Conservation (phyloP, 2,329 filamentous ascomycete genomes). For the Cladosporium sp. region DNA sequence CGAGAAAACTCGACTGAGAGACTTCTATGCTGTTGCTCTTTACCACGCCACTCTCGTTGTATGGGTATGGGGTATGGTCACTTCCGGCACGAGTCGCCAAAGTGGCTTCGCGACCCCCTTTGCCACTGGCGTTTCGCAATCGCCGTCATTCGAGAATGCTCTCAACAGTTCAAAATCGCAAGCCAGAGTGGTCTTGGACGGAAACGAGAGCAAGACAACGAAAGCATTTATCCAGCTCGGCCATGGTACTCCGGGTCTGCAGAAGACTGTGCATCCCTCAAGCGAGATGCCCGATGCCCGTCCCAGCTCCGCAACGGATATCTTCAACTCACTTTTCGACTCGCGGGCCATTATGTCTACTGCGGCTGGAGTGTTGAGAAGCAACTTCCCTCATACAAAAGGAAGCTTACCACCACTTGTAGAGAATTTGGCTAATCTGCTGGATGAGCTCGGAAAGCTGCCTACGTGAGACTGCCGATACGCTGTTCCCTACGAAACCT, state of each 20-base stretch:
- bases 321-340: constrained; percentile 44
- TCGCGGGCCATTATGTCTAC: constrained; percentile 55
- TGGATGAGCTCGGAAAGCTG: constrained; percentile 47
- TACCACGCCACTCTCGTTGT: constrained; percentile 62
- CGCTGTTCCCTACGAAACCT: not conserved
- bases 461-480: not conserved
- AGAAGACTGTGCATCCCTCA: constrained; percentile 40
- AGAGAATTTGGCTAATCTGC: constrained; percentile 58
- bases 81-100: constrained; percentile 38
- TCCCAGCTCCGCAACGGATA: not conserved
- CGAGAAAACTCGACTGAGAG: constrained; percentile 36
- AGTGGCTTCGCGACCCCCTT: constrained; percentile 19
- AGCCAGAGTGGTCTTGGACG: constrained; percentile 43
- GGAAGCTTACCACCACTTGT: constrained; percentile 51
- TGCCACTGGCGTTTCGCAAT: not conserved
- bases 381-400: constrained; percentile 39
- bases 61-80: constrained; percentile 57
- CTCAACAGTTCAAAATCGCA: not conserved
- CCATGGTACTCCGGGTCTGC: constrained; percentile 47
- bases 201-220: constrained; percentile 45
- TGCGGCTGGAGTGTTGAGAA: constrained; percentile 50
- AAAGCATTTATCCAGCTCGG: constrained; percentile 56
- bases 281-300: constrained; percentile 14
- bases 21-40: constrained; percentile 62
- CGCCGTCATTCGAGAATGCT: not conserved